A percentile compares a stretch with the other conserved stretches of the same genome.
These are phyloP conservation scores for Pyrus hybrid DNA, from an alignment of 331 rosid genomes.

Conservation along the genomic window DNA sequence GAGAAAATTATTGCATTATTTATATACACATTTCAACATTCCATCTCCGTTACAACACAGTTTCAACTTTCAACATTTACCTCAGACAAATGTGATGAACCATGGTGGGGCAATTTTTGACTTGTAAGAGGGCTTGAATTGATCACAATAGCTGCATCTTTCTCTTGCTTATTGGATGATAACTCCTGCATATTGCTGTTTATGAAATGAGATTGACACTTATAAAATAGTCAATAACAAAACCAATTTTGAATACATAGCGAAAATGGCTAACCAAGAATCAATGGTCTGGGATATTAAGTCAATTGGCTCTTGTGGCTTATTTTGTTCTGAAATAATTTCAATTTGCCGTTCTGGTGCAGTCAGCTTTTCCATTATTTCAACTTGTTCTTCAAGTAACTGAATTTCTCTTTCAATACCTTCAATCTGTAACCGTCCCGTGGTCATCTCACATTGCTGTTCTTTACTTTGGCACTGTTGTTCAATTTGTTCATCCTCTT, in stretches of 20 bases:
- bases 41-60: no score
- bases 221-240: neutral
- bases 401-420: neutral
- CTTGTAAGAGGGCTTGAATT: neutral
- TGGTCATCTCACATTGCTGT: neutral
- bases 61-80: neutral
- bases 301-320: neutral
- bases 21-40: neutral
- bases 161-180: conserved; percentile 2
- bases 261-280: conserved; percentile 1
- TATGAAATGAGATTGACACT: neutral
- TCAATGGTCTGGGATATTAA: neutral
- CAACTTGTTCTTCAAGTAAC: conserved; percentile 7
- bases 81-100: neutral
- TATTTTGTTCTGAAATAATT: neutral
- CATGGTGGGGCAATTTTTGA: neutral
- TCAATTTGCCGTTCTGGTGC: neutral
- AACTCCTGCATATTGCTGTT: conserved; percentile 11
- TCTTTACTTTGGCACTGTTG: conserved; percentile 9
- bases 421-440: neutral
- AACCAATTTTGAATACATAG: neutral
- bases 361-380: neutral
- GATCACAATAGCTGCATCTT: neutral
- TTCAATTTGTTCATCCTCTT: neutral
- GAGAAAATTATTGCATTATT: neutral